Evolutionary conservation across 805 yeast species (phyloP), one percentile per base, ranked within the genome.

Genomic region (Spathaspora boniae): DNA sequence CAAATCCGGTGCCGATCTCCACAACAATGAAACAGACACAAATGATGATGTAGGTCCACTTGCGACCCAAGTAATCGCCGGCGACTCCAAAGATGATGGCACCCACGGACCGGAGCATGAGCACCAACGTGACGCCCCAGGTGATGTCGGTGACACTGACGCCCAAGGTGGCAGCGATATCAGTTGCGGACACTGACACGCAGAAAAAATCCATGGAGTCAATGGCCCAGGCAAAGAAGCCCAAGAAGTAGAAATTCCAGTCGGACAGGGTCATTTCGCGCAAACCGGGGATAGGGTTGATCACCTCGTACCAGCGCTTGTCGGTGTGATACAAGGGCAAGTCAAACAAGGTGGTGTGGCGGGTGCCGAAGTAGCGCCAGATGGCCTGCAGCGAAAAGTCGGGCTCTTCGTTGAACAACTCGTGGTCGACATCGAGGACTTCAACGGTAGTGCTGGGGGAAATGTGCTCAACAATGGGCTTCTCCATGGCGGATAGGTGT

Each of bases 31-130:
- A 67, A 22, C 72, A 56, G 2, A 45, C 22, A 47, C 77, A 54
- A 51, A 74, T 74, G 16, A 62, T 32, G 33, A 70, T 64, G 42
- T 72, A 65, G 0, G 85, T 83, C 69, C 73, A 72, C 50, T 75
- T 78, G 49, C 84, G 62, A 26, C 85, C 85, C 43, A 72, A 70
- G 44, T 71, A 65, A 53, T 80, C 86, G 48, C 81, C 78, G 42
- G 72, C 53, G 39, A 63, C 62, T 33, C 85, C 85, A 47, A 80
- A 78, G n/a, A 72, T 49, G 21, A 77, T 47, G 7, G 83, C 82
- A 40, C 86, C 86, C 16, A 79, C 75, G 3, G 84, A 72, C 58
- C 86, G 68, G 43, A 80, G 64, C 86, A 80, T 80, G 25, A 80
- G 67, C 31, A 80, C 85, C 42, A 80, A 62, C 1, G 86, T 79